Conservation (phyloP, 129 eudicot genomes). For the Helichrysum umbraculigerum region DNA sequence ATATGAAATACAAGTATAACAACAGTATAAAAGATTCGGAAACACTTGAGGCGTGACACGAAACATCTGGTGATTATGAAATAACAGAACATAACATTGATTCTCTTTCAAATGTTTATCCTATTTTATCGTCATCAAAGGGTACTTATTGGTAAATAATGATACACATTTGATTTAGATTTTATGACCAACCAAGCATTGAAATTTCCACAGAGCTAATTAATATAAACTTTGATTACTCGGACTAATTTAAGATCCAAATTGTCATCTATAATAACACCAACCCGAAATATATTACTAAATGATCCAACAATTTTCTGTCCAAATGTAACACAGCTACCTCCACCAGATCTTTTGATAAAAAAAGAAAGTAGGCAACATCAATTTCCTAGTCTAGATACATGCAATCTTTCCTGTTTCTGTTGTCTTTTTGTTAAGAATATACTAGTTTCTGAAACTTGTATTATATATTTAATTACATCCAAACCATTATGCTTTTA, state of each 20-base stretch:
- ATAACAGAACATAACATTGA: background rate
- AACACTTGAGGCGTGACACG: background rate
- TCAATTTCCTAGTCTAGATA: constrained; percentile 15
- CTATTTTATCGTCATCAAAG: background rate
- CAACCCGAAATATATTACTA: background rate
- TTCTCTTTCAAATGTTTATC: background rate
- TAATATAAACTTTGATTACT: background rate
- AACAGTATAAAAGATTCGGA: background rate
- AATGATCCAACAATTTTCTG: constrained; percentile 4
- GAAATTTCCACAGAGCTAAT: background rate
- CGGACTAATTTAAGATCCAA: background rate
- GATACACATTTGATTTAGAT: background rate
- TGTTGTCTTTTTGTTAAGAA: constrained; percentile 28
- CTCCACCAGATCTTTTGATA: constrained; percentile 1
- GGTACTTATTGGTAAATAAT: background rate
- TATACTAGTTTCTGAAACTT: constrained; percentile 12
- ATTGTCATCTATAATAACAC: too few relatives aligned
- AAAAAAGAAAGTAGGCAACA: constrained; percentile 14
- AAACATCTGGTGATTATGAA: background rate
- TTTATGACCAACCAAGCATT: background rate
- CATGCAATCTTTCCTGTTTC: constrained; percentile 13
- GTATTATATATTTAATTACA: constrained; percentile 23
- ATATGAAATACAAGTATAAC: background rate
- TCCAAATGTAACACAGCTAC: constrained; percentile 4
- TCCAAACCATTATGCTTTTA: constrained; percentile 12